phyloP scores from a whole-genome alignment of 129 eudicot species.

The Centrapalus pauciflorus region DNA sequence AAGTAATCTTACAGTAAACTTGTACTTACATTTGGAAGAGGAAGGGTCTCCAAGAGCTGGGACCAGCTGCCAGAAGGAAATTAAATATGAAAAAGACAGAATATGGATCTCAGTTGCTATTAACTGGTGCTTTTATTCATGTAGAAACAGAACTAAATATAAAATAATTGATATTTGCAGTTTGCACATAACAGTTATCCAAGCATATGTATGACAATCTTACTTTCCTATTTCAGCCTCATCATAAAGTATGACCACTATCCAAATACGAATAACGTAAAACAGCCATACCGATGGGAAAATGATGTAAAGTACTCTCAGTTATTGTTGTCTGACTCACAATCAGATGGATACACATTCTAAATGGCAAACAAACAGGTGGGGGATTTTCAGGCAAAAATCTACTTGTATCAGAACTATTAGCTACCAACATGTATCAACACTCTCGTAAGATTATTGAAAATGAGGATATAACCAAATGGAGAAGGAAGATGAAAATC shows the following conservation, averaged over 20 bases:
- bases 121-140: neutral
- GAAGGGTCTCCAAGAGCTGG: slow-evolving; percentile 84
- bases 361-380: neutral
- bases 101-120: neutral
- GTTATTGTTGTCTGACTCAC: neutral
- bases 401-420: neutral
- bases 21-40: slow-evolving; percentile 73
- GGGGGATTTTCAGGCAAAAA: neutral
- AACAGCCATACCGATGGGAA: neutral
- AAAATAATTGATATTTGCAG: neutral
- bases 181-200: no score
- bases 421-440: neutral
- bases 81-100: neutral
- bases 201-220: no score
- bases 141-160: neutral
- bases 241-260: neutral
- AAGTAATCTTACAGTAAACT: neutral
- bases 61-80: slow-evolving; percentile 66
- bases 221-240: neutral
- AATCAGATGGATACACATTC: neutral
- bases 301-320: neutral
- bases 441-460: neutral
- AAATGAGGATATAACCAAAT: neutral
- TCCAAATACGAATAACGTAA: neutral
- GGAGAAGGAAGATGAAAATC: neutral